Base-by-base conservation (phyloP, 2,329 filamentous ascomycete genomes). In the Neopestalotiopsis rosae region DNA sequence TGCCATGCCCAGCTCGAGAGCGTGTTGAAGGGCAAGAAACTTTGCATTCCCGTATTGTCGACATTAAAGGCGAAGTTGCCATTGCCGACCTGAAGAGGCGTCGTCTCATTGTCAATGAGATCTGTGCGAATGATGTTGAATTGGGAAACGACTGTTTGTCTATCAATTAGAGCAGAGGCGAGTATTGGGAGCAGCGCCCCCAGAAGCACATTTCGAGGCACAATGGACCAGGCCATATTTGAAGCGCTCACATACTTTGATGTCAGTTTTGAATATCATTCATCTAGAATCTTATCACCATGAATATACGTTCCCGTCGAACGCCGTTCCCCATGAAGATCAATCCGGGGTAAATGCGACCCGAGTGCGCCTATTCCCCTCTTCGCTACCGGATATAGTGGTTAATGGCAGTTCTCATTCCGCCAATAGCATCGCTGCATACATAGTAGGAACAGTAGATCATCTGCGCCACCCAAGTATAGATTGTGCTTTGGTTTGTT, bases 21-120 rank as follows among this genome's bases (percentile, higher is more conserved):
- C 2, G 74, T 76, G 40, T 76, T 76, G 40, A 76, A 76, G 4
- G 75, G 74, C 28, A 77, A 65, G 58, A 77, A 72, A 1, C 71
- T 74, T 73, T 74, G 76, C 74, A 77, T 76, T 17, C 76, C 75
- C 34, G 74, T 76, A 28, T 77, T 77, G 59, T 77, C 75, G 12
- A 77, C 73, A 69, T 76, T 77, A 66, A 75, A 76, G 24, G 76
- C 76, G 56, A 77, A 76, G 64, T 77, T 74, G 2, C 76, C 76
- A 66, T 77, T 77, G 10, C 75, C 76, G 20, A 77, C 73, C 64
- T 77, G 74, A 6, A 77, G 72, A 59, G 75, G 73, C 14, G 76
- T 76, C 2, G 75, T 76, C 20, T 63, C 68, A 45, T 76, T 77
- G 56, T 74, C 70, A n/a, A 77, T 71, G 28, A 76, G 68, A 28